Base-by-base conservation (phyloP, 106 monocot genomes). In the Alisma plantagoaquatica region DNA sequence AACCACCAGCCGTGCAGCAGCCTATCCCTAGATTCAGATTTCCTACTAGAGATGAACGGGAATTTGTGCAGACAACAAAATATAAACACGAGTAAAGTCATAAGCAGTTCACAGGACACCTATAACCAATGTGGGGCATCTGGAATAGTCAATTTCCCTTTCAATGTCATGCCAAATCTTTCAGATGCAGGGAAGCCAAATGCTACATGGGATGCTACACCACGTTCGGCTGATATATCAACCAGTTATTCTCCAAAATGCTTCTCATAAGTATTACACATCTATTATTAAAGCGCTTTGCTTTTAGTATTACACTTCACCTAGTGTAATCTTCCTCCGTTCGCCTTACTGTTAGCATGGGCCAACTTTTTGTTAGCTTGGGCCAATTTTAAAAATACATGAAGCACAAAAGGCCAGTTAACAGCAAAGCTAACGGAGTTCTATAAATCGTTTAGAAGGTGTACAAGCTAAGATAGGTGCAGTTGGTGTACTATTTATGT, bases 171-270 rank as follows among this genome's bases (percentile, higher is more conserved):
- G 12, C 29, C 66, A 46, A 64, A 45, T 62, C 15, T 73, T 27
- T 66, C 70, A 22, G 86, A 86, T 33, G 86, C 76, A 24, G 81
- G 84, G 91, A 81, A 74, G 48, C 46, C 71, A 3, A 85, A 46
- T 42, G 53, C 80, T 46, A 56, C 63, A 56, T 90, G 80, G 70
- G 77, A 77, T 46, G 31, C 70, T 11, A 46, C 64, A 41, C 64
- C 66, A 56, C 86, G 79, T 56, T 72, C 61, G 0, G 70, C 66
- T 31, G 86, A 92, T 58, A 60, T 76, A 38, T 66, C 77, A 2
- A 50, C 75, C 1, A 63, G 56, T 50, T 73, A 57, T 43, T 54
- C 59, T 14, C 56, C 62, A 11, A 82, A 66, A 33, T 50, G 18
- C 8, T 7, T 14, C 10, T 12, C 14, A 4, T n/a, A 18, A 46